Conservation (phyloP, 2,329 filamentous ascomycete species). For the Diaporthe ampelina region DNA sequence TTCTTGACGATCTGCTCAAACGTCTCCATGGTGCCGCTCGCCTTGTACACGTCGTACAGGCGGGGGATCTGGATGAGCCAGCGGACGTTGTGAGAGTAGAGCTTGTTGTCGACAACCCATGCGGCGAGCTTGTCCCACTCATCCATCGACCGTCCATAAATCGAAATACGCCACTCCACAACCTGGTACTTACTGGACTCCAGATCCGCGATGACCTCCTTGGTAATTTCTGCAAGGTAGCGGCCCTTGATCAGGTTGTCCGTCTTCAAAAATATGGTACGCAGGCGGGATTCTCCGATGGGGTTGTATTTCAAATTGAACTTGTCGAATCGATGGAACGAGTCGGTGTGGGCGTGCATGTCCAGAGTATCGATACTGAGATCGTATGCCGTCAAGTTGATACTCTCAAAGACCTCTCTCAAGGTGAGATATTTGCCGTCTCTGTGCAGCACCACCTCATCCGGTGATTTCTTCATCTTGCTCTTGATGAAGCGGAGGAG, state of each 20-base stretch:
- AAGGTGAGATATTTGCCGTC: slow-evolving; percentile 94
- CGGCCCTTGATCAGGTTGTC: slow-evolving; percentile 97
- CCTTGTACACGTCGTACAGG: slow-evolving; percentile 96
- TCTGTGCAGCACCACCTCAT: slow-evolving; percentile 92
- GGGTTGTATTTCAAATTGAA: slow-evolving; percentile 99
- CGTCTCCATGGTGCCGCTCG: slow-evolving; percentile 85
- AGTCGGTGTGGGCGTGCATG: slow-evolving; percentile 99
- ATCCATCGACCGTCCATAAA: slow-evolving; percentile 91
- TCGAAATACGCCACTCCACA: slow-evolving; percentile 98
- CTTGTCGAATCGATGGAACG: slow-evolving; percentile 98
- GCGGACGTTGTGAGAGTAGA: slow-evolving; percentile 97
- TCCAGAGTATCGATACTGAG: slow-evolving; percentile 98
- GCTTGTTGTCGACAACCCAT: slow-evolving; percentile 98
- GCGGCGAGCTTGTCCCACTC: slow-evolving; percentile 98
- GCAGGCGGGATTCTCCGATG: slow-evolving; percentile 91
- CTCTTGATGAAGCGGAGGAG: slow-evolving; percentile 98
- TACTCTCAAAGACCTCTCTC: slow-evolving; percentile 94
- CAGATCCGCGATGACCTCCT: slow-evolving; percentile 96
- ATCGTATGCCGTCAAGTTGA: slow-evolving; percentile 97
- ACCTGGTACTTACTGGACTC: slow-evolving; percentile 99
- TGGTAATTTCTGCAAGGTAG: slow-evolving; percentile 96
- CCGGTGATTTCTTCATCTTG: slow-evolving; percentile 98
- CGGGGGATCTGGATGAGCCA: slow-evolving; percentile 98
- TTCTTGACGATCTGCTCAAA: slow-evolving; percentile 94
- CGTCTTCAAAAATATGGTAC: slow-evolving; percentile 99